A percentile compares a stretch with the other conserved stretches of the same genome.
Evolutionary conservation across 2,329 filamentous ascomycete genomes (phyloP).

Genomic region (Aureobasidium sp.): DNA sequence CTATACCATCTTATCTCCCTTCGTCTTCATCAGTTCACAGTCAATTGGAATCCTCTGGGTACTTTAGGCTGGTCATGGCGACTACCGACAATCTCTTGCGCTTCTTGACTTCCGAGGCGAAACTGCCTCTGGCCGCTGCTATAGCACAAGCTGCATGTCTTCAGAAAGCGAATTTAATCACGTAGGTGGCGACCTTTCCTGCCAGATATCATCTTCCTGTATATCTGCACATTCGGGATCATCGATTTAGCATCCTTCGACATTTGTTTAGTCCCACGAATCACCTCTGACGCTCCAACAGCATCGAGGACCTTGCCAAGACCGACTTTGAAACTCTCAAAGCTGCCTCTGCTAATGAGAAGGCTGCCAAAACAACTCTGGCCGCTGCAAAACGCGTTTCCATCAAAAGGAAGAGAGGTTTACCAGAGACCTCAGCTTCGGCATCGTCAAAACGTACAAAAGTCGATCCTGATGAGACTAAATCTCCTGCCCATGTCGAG

Average conservation of each 20-base stretch:
- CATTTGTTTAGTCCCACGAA: background rate
- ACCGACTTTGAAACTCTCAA: constrained; percentile 39
- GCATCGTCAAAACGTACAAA: constrained; percentile 21
- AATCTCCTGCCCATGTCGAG: constrained; percentile 53
- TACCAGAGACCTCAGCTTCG: constrained; percentile 27
- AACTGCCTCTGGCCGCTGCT: constrained; percentile 48
- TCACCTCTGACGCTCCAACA: constrained; percentile 20
- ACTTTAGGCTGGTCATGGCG: background rate
- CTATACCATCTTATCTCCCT: background rate
- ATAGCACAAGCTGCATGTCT: constrained; percentile 51
- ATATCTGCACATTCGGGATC: too few species aligned
- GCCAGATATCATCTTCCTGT: background rate
- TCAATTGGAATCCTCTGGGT: too few species aligned
- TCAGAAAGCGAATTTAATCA: constrained; percentile 42
- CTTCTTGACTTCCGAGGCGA: constrained; percentile 53
- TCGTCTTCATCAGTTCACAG: background rate
- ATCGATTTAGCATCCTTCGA: background rate
- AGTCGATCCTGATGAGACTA: constrained; percentile 16
- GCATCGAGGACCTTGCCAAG: constrained; percentile 44
- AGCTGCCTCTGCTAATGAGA: constrained; percentile 44
- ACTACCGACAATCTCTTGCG: constrained; percentile 38
- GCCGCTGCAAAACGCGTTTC: constrained; percentile 50
- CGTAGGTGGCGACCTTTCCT: constrained; percentile 38
- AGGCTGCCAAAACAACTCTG: constrained; percentile 49
- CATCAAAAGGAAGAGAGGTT: constrained; percentile 44